These are phyloP conservation scores for Sporisorium reilianum DNA, from an alignment of 1,284 basidiomycete species.

Conservation along the genomic window DNA sequence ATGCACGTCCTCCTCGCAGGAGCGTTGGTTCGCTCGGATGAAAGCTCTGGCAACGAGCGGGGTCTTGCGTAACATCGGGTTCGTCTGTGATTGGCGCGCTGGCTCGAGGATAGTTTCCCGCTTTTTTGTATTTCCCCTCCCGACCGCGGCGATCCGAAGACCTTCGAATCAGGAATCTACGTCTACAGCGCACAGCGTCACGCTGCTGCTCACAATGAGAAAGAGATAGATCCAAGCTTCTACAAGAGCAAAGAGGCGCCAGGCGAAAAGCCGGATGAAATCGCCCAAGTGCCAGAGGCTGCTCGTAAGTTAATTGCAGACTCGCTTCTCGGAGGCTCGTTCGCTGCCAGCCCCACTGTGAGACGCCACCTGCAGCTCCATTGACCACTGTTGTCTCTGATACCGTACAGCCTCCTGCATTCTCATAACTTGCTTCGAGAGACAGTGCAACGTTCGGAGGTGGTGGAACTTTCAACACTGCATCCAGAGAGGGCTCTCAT, in stretches of 20 bases:
- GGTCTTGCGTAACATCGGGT: background rate
- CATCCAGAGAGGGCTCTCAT: background rate
- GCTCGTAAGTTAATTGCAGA: no score
- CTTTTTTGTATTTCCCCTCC: background rate
- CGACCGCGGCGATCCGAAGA: conserved; percentile 11
- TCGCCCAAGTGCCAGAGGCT: background rate
- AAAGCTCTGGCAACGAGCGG: no score
- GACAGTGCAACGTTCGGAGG: background rate
- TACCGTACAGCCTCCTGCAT: background rate
- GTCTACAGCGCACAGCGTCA: background rate
- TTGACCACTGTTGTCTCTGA: background rate
- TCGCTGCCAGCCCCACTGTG: background rate
- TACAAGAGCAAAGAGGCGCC: background rate
- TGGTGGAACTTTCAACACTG: background rate
- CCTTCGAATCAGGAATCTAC: conserved; percentile 2
- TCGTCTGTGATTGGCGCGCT: conserved; percentile 6
- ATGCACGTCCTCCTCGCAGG: no score
- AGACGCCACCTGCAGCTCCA: background rate
- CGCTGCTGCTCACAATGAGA: background rate
- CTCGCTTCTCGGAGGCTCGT: background rate
- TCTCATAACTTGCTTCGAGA: background rate
- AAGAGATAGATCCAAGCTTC: background rate
- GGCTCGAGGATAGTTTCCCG: background rate
- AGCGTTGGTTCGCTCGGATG: no score
- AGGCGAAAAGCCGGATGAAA: background rate